Evolutionary conservation across 2,329 filamentous ascomycete species (phyloP).

Genomic region (Neospermospora avenae): DNA sequence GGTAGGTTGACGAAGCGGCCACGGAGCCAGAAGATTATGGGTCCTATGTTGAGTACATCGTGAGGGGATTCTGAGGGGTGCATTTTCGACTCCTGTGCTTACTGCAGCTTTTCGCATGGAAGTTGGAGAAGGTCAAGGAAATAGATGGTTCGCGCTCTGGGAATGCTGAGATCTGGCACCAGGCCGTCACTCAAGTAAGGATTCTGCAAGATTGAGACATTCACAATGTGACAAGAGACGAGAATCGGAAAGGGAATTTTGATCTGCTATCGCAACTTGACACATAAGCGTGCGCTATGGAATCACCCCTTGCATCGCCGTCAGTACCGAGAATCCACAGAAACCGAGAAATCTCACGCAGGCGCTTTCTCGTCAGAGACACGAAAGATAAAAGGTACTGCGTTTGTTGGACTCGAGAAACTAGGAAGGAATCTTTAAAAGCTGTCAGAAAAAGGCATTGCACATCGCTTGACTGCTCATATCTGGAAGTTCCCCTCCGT

Average conservation of each 20-base stretch:
- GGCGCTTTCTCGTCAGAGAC: not conserved
- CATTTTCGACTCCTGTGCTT: not conserved
- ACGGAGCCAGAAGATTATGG: not conserved
- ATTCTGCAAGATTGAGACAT: not conserved
- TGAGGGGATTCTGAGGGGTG: not conserved
- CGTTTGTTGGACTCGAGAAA: no score
- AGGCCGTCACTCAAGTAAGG: not conserved
- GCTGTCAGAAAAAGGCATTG: no score
- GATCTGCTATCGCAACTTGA: not conserved
- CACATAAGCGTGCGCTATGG: no score
- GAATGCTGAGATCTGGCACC: slow-evolving; percentile 9
- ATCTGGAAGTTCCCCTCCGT: no score
- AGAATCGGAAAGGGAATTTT: not conserved
- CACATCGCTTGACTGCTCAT: no score
- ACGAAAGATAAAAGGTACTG: not conserved
- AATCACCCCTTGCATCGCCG: not conserved
- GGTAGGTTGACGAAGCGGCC: slow-evolving; percentile 8
- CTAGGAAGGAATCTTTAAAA: no score
- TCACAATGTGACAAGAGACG: not conserved
- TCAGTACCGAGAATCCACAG: not conserved
- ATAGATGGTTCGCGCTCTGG: not conserved
- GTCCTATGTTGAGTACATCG: not conserved
- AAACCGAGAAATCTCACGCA: not conserved
- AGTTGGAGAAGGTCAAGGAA: not conserved
- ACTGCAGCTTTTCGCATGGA: not conserved